These are phyloP conservation scores for Simplicillium sp. DNA, from an alignment of 2,329 filamentous ascomycete genomes.

Conservation along the genomic window DNA sequence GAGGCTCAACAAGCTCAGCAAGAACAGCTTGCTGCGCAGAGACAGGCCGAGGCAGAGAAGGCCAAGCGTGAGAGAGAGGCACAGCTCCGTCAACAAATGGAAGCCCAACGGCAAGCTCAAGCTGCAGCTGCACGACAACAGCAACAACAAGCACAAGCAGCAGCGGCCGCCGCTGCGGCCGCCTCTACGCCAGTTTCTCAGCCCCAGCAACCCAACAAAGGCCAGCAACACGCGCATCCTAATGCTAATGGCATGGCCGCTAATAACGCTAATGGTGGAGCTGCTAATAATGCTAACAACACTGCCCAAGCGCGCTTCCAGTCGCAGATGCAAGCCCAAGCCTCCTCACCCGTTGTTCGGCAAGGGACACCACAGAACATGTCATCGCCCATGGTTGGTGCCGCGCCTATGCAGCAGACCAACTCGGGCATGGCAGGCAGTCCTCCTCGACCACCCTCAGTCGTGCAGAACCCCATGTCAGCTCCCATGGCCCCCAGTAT, in stretches of 20 bases:
- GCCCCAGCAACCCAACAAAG: conserved; percentile 13
- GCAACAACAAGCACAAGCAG: conserved; percentile 13
- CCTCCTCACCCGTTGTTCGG: conserved; percentile 57
- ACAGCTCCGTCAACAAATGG: conserved; percentile 24
- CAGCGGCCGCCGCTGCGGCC: conserved; percentile 15
- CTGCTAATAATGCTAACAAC: conserved; percentile 25
- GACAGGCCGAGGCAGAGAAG: conserved; percentile 34
- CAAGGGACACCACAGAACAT: conserved; percentile 56
- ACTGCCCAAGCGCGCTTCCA: conserved; percentile 35
- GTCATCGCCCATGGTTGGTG: conserved; percentile 56
- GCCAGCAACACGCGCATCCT: conserved; percentile 23
- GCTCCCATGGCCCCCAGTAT: conserved; percentile 53
- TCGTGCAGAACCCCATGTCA: conserved; percentile 51
- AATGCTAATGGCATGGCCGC: conserved; percentile 25
- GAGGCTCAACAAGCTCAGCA: conserved; percentile 34
- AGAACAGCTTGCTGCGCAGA: conserved; percentile 34
- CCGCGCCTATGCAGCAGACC: conserved; percentile 54
- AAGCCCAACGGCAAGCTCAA: conserved; percentile 23
- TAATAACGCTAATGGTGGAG: conserved; percentile 28
- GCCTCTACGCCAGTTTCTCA: conserved; percentile 13
- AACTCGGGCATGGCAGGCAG: conserved; percentile 61
- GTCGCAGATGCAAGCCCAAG: conserved; percentile 51
- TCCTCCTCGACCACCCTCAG: conserved; percentile 56
- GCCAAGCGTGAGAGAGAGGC: conserved; percentile 24
- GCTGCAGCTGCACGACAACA: conserved; percentile 19